Base-by-base conservation (phyloP, 495 filamentous ascomycete species). In the Filosporella fistucella region DNA sequence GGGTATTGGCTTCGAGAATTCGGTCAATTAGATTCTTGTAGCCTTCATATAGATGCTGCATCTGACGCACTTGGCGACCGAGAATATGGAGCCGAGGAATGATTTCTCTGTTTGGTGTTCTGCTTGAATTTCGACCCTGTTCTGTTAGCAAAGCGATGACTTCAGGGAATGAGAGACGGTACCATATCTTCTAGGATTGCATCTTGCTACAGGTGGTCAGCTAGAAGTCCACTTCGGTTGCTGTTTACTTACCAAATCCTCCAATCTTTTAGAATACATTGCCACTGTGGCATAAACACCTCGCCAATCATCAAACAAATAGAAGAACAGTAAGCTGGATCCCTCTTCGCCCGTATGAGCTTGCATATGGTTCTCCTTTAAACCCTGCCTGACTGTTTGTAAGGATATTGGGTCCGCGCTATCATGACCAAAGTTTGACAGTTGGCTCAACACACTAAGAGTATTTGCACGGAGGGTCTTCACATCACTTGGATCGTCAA, bases 271-370 rank as follows among this genome's bases (percentile, higher is more conserved):
- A 7, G 74, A 76, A 51, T 86, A 61, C 20, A 14, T 48, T 2
- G 29, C 39, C 30, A 89, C 75, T 16, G 88, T 68, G 18, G 70
- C 68, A 57, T 84, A 87, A 49, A 75, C 83, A 6, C 81, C 81
- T 34, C 80, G 72, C 85, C 86, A 94, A 62, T 93, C 88, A 55
- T 95, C 89, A 54, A 93, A 94, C 5, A 95, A 72, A 58, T 91
- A 93, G 61, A 88, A 91, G 56, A 91, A 88, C 11, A 95, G 70
- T 23, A 90, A 64, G 49, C 87, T 88, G 0, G 89, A 73, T 3
- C 79, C 76, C 54, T 89, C 84, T 10, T 61, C 61, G n/a, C 66
- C 68, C 22, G 64, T 53, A 23, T 49, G 33, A 21, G 48, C 35
- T 10, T 57, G 46, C n/a, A 42, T 12, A 20, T 45, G 35, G n/a